A percentile compares a stretch with the other conserved stretches of the same genome.
These are phyloP conservation scores for Omphalotus guepiniiformis DNA, from an alignment of 768 basidiomycete species.

Conservation along the genomic window DNA sequence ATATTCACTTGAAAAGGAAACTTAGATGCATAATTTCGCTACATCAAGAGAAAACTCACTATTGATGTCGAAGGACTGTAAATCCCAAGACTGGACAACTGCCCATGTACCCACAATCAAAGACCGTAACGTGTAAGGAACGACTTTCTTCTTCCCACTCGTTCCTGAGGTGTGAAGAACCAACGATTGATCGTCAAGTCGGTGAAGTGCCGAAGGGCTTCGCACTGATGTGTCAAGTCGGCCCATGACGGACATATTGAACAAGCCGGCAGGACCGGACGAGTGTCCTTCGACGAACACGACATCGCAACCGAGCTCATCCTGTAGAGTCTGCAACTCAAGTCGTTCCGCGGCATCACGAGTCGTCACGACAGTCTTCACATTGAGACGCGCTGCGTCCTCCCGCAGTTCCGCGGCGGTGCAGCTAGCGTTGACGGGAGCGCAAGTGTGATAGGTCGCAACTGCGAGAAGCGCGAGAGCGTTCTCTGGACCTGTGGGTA, in stretches of 20 bases:
- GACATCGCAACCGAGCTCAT: constrained; percentile 35
- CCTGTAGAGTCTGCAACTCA: constrained; percentile 26
- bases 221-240: constrained; percentile 9
- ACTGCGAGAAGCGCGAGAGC: constrained; percentile 43
- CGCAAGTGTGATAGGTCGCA: constrained; percentile 40
- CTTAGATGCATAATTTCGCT: too few relatives aligned
- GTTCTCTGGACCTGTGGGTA: constrained; percentile 43
- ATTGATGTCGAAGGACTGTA: constrained; percentile 39
- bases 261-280: constrained; percentile 34
- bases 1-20: constrained; percentile 31
- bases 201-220: constrained; percentile 27
- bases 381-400: constrained; percentile 35
- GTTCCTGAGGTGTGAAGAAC: constrained; percentile 61
- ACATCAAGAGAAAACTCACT: constrained; percentile 25
- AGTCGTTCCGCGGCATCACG: constrained; percentile 36
- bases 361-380: constrained; percentile 38
- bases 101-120: constrained; percentile 41
- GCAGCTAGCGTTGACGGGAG: constrained; percentile 43
- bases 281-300: constrained; percentile 30
- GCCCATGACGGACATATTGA: constrained; percentile 32
- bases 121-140: constrained; percentile 38
- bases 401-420: constrained; percentile 40
- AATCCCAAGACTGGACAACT: constrained; percentile 40
- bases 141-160: constrained; percentile 51
- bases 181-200: constrained; percentile 42